Evolutionary conservation across 176 grass and related monocot species (phyloP), one percentile per base, ranked within the genome.

Genomic region (Triticum turgidum): DNA sequence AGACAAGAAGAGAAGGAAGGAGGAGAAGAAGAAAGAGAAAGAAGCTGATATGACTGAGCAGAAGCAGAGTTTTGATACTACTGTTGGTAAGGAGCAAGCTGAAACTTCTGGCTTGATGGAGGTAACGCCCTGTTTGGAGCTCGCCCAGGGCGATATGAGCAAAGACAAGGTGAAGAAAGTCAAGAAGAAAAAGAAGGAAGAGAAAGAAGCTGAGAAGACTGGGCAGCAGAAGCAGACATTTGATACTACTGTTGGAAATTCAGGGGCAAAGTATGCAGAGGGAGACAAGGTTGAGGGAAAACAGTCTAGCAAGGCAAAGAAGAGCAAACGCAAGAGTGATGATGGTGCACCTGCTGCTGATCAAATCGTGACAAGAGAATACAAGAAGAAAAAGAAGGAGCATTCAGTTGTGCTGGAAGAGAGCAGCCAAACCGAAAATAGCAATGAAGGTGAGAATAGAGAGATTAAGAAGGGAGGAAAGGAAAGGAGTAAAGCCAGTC

Each of bases 381-480:
- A 77, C 82, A 89, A 82, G 59, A 88, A 69, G 47, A 76, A 1
- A 33, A 87, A 71, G 52, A 90, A 82, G 85, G 71, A 86, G 2
- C 76, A 32, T 76, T 61, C 25, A 38, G 33, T 61, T 65, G 7
- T 32, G 33, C 32, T 81, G 9, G 80, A 87, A 42, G 69, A 80
- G 69, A 75, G 17, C 52, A 70, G 29, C 30, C 73, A 90, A 32
- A 24, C 37, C 76, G 10, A 68, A 34, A 33, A 58, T 7, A 69
- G 47, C 17, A 86, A 37, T 30, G 35, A 69, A 33, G 70, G 1
- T 47, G 42, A 92, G 77, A 81, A 80, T 21, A 80, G 24, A 58
- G 69, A 83, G 73, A 78, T 75, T 15, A 63, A 87, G 47, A 78
- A 91, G 70, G 66, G 78, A 85, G 56, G 67, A 85, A 88, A 81